Evolutionary conservation across 176 grass and related monocot species (phyloP).

Genomic region (Oryza officinalis): DNA sequence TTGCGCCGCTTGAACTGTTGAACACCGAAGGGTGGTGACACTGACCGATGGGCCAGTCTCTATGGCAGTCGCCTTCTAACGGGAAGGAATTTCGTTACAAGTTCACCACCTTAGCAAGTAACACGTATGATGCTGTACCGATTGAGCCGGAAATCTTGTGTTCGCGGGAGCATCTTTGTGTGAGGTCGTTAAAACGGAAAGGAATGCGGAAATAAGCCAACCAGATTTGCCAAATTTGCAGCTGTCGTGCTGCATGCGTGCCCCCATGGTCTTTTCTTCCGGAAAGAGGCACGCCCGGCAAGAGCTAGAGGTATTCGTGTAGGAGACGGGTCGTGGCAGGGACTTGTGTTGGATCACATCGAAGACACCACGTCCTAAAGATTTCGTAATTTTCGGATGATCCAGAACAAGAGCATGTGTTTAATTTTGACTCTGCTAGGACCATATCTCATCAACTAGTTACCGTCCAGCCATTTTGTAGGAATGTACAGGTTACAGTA

Average conservation of each 20-base stretch:
- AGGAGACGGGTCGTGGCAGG: no score
- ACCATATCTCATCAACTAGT: no score
- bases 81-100: not conserved
- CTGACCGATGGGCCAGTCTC: not conserved
- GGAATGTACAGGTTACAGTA: no score
- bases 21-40: not conserved
- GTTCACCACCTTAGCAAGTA: not conserved
- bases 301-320: no score
- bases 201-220: not conserved
- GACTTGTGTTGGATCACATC: no score
- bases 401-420: no score
- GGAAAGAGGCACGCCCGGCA: not conserved
- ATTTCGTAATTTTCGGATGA: no score
- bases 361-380: no score
- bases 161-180: not conserved
- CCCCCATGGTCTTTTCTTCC: no score
- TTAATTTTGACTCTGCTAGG: no score
- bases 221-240: not conserved
- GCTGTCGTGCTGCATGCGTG: not conserved
- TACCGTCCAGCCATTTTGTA: no score
- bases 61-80: not conserved
- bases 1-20: not conserved
- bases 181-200: not conserved
- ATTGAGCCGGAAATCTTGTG: not conserved
- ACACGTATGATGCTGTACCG: not conserved